Evolutionary conservation across 257 asterid genomes (phyloP).

Genomic region (Solanum chiquidenum): DNA sequence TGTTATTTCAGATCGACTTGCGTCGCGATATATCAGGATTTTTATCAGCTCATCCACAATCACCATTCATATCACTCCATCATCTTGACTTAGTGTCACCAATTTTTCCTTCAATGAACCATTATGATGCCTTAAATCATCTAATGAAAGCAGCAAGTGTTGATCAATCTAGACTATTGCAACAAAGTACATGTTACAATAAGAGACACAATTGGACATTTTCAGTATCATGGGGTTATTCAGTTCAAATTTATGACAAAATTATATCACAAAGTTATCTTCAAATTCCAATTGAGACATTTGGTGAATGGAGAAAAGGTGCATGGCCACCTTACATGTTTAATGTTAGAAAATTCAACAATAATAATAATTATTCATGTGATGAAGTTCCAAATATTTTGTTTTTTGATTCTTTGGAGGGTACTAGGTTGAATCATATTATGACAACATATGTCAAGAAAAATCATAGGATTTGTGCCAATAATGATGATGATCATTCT

Average conservation of each 20-base stretch:
- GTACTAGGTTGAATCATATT: neutral
- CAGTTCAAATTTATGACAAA: neutral
- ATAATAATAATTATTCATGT: constrained; percentile 1
- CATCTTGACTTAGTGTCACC: neutral
- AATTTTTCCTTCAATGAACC: constrained; percentile 2
- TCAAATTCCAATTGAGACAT: constrained; percentile 6
- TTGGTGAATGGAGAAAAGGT: constrained; percentile 3
- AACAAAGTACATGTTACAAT: neutral
- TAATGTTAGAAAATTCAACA: neutral
- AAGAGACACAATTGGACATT: neutral
- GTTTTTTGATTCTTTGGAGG: constrained; percentile 7
- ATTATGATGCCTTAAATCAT: neutral
- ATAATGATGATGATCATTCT: constrained; percentile 3
- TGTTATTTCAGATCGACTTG: constrained; percentile 7
- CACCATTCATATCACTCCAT: constrained; percentile 3
- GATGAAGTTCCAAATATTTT: constrained; percentile 16
- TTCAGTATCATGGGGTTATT: constrained; percentile 2
- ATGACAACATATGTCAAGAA: constrained; percentile 3
- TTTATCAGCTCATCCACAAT: constrained; percentile 5
- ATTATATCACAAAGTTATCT: neutral
- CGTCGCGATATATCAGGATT: constrained; percentile 11
- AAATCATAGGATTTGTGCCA: neutral
- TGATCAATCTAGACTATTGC: neutral
- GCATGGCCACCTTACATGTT: constrained; percentile 15
- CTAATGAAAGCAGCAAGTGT: neutral